A percentile compares a stretch with the other conserved stretches of the same genome.
Evolutionary conservation across 345 rosid genomes (phyloP).

Genomic region (Anacardium occidentale): DNA sequence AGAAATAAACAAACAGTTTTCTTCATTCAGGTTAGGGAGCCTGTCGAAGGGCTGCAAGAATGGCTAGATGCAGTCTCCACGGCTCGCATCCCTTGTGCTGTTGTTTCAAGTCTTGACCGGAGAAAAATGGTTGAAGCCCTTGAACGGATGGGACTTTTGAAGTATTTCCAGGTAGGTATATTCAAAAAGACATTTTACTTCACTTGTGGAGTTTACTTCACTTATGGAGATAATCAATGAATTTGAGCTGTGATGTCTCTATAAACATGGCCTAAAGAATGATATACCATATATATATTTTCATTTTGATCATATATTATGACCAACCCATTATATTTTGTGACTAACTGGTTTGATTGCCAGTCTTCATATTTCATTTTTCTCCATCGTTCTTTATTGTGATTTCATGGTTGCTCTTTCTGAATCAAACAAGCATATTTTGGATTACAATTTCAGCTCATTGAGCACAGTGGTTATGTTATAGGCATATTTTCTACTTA

Average conservation of each 20-base stretch:
- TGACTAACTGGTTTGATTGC: neutral
- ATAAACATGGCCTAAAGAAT: neutral
- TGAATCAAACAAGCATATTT: neutral
- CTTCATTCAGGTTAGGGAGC: slow-evolving; percentile 56
- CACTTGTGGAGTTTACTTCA: neutral
- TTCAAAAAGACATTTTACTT: neutral
- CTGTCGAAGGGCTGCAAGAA: slow-evolving; percentile 71
- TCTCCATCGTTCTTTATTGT: neutral
- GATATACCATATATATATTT: neutral
- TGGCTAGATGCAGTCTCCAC: slow-evolving; percentile 88
- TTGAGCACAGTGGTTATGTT: neutral
- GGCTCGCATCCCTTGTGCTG: slow-evolving; percentile 88
- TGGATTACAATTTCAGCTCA: neutral
- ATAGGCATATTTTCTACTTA: neutral
- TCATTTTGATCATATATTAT: neutral
- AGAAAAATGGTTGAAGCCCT: slow-evolving; percentile 68
- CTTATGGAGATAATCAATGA: neutral
- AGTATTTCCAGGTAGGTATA: slow-evolving; percentile 74
- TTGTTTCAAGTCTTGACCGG: slow-evolving; percentile 88
- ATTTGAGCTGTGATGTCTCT: no score
- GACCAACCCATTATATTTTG: neutral
- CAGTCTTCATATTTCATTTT: neutral
- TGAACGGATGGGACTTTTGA: slow-evolving; percentile 68
- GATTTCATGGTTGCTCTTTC: neutral
- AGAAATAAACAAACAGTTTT: slow-evolving; percentile 4